Conservation (phyloP, 2,329 filamentous ascomycete genomes). For the Aspergillus fijiensis region DNA sequence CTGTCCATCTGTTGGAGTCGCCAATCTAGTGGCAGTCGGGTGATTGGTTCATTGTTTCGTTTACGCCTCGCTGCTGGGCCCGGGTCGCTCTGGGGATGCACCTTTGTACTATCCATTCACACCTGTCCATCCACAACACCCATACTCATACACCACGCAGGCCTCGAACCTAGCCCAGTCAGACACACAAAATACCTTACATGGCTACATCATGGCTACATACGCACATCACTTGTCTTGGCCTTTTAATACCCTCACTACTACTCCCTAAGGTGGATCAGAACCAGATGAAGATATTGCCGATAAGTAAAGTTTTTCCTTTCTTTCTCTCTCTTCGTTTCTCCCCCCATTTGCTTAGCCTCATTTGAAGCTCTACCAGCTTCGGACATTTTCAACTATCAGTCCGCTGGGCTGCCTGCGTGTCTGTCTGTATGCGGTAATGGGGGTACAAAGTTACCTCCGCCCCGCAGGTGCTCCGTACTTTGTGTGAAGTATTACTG, state of each 20-base stretch:
- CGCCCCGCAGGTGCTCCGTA: not conserved
- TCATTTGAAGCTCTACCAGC: not conserved
- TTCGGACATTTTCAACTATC: not conserved
- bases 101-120: not conserved
- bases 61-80: not conserved
- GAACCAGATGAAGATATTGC: not conserved
- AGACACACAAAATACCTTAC: not conserved
- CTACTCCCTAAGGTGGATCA: not conserved
- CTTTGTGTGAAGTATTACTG: slow-evolving; percentile 3
- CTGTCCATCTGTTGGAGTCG: slow-evolving; percentile 6
- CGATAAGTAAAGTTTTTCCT: not conserved
- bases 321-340: too few species aligned
- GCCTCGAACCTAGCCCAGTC: not conserved
- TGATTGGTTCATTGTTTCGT: not conserved
- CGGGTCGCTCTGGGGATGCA: not conserved
- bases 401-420: too few species aligned
- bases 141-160: slow-evolving; percentile 7
- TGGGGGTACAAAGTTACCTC: not conserved
- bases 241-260: not conserved
- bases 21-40: slow-evolving; percentile 12
- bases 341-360: not conserved
- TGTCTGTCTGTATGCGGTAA: not conserved
- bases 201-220: not conserved
- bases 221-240: not conserved
- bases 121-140: slow-evolving; percentile 1